Evolutionary conservation across 202 grass and related monocot species (phyloP).

Genomic region (Digitaria exilis): DNA sequence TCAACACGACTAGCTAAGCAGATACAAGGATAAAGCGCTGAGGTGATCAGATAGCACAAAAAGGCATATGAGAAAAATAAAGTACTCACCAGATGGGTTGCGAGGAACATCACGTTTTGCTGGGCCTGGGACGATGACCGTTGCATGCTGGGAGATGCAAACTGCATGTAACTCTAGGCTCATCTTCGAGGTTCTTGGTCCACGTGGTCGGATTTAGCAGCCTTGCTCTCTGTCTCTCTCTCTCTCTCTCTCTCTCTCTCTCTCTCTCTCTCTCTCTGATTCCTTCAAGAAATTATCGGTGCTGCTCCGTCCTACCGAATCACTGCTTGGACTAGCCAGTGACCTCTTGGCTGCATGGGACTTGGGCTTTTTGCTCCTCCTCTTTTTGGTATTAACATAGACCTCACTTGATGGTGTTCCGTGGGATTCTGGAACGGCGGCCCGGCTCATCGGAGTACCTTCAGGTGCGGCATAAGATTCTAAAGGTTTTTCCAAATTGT

Average conservation of each 20-base stretch:
- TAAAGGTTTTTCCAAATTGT: conserved; percentile 45
- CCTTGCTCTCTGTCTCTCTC: conserved; percentile 47
- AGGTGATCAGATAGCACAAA: not conserved
- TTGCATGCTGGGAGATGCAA: conserved; percentile 92
- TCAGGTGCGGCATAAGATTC: conserved; percentile 58
- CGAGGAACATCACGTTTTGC: conserved; percentile 64
- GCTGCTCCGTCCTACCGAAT: conserved; percentile 62
- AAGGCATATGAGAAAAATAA: not conserved
- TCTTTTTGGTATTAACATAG: conserved; percentile 78
- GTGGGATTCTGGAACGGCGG: conserved; percentile 54
- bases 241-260: no score
- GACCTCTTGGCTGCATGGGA: conserved; percentile 60
- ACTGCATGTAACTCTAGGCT: conserved; percentile 89
- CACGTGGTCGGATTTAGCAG: conserved; percentile 43
- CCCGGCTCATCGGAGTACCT: conserved; percentile 68
- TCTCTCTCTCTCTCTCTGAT: conserved; percentile 52
- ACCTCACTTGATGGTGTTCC: conserved; percentile 87
- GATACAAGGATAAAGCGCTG: not conserved
- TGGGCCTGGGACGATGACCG: conserved; percentile 78
- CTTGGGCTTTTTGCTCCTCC: conserved; percentile 52
- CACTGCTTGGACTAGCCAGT: conserved; percentile 56
- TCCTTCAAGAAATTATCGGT: conserved; percentile 59
- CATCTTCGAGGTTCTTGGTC: conserved; percentile 82
- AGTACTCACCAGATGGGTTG: conserved; percentile 62
- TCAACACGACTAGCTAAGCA: not conserved